phyloP scores from a whole-genome alignment of 306 rosid species.

The Luffa acutangula region DNA sequence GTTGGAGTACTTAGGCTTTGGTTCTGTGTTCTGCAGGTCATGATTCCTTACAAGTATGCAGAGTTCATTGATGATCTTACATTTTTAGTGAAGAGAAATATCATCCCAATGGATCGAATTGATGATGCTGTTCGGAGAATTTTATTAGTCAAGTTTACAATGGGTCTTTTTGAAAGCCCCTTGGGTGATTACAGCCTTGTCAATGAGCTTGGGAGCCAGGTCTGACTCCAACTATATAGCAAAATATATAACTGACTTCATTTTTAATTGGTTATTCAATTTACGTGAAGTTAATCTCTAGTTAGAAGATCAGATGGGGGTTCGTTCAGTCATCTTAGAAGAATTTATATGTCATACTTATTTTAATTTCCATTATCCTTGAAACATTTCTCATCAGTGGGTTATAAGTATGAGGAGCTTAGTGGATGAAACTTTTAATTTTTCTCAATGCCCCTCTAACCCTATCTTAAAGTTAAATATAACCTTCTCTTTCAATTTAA shows the following conservation, averaged over 20 bases:
- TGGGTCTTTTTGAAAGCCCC: constrained; percentile 91
- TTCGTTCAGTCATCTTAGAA: background rate
- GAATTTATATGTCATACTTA: background rate
- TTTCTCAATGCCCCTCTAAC: background rate
- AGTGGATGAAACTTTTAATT: background rate
- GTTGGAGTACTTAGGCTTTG: constrained; percentile 12
- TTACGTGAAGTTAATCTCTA: background rate
- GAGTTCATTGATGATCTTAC: constrained; percentile 73
- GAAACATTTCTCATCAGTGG: background rate
- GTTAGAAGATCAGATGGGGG: background rate
- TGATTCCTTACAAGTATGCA: constrained; percentile 60
- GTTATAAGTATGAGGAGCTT: background rate
- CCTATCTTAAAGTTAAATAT: background rate
- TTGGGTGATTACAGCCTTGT: constrained; percentile 75
- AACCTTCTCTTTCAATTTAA: background rate
- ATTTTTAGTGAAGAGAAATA: constrained; percentile 52
- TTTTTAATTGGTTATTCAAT: background rate
- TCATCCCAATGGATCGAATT: constrained; percentile 75
- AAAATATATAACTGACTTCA: background rate
- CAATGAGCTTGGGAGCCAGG: constrained; percentile 95
- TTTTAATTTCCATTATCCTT: background rate
- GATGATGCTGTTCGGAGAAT: constrained; percentile 86
- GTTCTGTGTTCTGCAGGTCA: constrained; percentile 42
- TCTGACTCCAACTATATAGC: constrained; percentile 8
- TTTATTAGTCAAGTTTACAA: constrained; percentile 75